Base-by-base conservation (phyloP, 2,329 filamentous ascomycete species). In the Cercospora zeina region DNA sequence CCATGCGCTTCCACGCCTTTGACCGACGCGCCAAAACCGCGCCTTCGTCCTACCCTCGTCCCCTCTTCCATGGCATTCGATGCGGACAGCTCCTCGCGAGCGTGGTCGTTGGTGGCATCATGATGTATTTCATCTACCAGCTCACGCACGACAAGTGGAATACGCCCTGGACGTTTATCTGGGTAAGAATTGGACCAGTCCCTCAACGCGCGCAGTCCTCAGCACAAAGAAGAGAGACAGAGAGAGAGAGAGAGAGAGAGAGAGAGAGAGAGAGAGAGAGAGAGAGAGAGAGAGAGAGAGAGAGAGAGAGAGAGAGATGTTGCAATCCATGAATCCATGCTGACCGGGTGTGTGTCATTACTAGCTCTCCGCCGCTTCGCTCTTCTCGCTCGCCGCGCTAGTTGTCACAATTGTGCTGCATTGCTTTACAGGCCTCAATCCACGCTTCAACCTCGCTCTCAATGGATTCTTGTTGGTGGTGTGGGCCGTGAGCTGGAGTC, bases 101-200 rank as follows among this genome's bases (percentile, higher is more conserved):
- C 51, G 58, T 82, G 42, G 75, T 86, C 19, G 83, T 85, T 59
- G 79, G 78, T 4, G 77, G 75, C 31, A 82, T 87, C 55, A 79
- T 86, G 72, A 75, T 76, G 61, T 83, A 81, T 66, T 87, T 87
- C 73, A 79, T 83, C 65, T 81, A 77, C 66, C 80, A 85, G 66
- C 77, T 87, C 21, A 77, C 77, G 19, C 75, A 77, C 49, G 81
- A 82, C 64, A 73, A 79, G 54, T 84, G 80, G 73, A 78, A 77
- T 50, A 75, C 84, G 3, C 85, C 85, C 0, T 86, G 83, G 80
- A 84, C 83, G 2, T 87, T 87, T 69, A 77, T 86, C 16, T 74
- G 86, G 63, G 84, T 86, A 78, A 65, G 79, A 68, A 37, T 47
- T n/a, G 55, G 19, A 59, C 39, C 7, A 24, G 5, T 6, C 2